Percentiles rank a stretch among this genome's conserved stretches.
Evolutionary conservation across 345 rosid genomes (phyloP).

Genomic region (Syzygium oleosum): DNA sequence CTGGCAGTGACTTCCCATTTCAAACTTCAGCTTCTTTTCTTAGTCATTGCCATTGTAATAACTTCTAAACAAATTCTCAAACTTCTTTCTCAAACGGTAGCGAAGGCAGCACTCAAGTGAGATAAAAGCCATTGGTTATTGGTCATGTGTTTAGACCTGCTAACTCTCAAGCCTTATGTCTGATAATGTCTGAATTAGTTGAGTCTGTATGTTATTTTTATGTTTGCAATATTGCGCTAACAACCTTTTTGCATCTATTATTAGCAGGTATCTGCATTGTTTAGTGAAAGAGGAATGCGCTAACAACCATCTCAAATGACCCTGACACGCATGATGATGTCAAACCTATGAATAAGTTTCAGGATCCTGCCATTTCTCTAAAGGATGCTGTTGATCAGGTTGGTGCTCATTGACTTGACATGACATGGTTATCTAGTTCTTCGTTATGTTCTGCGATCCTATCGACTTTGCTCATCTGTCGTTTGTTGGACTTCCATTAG

Average conservation of each 20-base stretch:
- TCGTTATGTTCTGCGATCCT: too few species aligned
- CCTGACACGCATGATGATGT: too few species aligned
- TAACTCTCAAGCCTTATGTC: neutral
- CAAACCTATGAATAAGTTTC: too few species aligned
- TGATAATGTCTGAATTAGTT: neutral
- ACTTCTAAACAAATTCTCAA: neutral
- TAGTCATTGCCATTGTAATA: neutral
- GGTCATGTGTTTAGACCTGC: neutral
- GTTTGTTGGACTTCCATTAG: neutral
- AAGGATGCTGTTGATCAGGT: too few species aligned
- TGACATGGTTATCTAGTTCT: neutral
- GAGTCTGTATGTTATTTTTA: neutral
- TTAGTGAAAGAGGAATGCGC: slow-evolving; percentile 31
- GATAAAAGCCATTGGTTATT: neutral
- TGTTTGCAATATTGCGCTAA: neutral
- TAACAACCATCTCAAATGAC: slow-evolving; percentile 50
- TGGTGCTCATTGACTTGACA: too few species aligned
- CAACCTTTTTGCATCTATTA: neutral
- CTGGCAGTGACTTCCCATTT: neutral
- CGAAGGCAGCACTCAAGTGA: neutral
- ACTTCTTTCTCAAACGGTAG: neutral
- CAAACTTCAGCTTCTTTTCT: neutral
- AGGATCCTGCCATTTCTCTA: too few species aligned
- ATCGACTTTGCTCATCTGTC: too few species aligned
- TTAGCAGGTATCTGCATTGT: slow-evolving; percentile 39